Conservation (phyloP, 768 basidiomycete species). For the Hortiboletus campestris region DNA sequence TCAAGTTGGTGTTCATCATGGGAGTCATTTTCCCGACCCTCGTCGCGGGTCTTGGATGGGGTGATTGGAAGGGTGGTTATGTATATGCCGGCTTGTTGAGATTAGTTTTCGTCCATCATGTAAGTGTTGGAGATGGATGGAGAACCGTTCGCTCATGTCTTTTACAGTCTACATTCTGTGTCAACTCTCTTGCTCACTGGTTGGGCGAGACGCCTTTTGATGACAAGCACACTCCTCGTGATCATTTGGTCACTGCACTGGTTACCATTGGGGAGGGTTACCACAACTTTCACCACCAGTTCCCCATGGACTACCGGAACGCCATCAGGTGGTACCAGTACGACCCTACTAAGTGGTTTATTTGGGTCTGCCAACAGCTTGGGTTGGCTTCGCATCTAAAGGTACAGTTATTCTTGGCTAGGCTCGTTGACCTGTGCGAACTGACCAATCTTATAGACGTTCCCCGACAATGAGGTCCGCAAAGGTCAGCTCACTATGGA, state of each 20-base stretch:
- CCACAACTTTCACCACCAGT: conserved; percentile 97
- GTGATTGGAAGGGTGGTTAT: conserved; percentile 82
- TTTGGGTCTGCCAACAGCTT: conserved; percentile 46
- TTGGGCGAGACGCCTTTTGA: conserved; percentile 91
- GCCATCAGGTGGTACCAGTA: conserved; percentile 92
- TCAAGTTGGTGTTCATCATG: conserved; percentile 66
- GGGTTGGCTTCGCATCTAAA: conserved; percentile 60
- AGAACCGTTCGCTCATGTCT: background rate
- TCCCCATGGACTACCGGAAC: conserved; percentile 97
- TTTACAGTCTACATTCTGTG: conserved; percentile 88
- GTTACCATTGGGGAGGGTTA: conserved; percentile 95
- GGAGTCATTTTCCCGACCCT: conserved; percentile 72
- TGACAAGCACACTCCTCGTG: conserved; percentile 91
- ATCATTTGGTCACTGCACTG: conserved; percentile 86
- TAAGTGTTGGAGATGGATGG: conserved; percentile 35
- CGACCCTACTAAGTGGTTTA: conserved; percentile 93
- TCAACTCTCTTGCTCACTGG: conserved; percentile 97
- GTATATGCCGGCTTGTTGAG: conserved; percentile 80
- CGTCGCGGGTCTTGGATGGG: conserved; percentile 80
- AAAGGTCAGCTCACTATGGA: conserved; percentile 96
- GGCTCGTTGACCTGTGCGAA: background rate
- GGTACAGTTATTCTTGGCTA: conserved; percentile 19
- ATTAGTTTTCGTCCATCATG: conserved; percentile 85
- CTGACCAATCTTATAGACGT: conserved; percentile 29
- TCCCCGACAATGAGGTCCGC: conserved; percentile 69